Percentiles rank a stretch among this genome's conserved stretches.
phyloP scores from a whole-genome alignment of 176 grass and related monocot species.

The Juncus inflexus region DNA sequence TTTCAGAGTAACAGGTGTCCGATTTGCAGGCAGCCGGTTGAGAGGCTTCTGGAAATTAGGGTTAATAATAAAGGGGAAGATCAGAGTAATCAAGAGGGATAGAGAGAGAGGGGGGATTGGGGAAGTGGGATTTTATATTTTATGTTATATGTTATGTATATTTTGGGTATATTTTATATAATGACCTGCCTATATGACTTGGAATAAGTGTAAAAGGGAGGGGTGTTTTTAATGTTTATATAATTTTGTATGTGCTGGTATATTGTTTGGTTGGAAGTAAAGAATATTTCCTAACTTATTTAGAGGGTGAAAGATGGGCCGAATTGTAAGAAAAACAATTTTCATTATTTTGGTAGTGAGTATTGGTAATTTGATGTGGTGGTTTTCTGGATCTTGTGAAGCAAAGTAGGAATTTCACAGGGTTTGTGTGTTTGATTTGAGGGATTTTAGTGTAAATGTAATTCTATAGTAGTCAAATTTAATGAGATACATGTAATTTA shows the following conservation, averaged over 20 bases:
- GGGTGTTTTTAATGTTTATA: constrained; percentile 30
- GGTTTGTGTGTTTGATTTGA: no score
- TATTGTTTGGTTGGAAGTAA: no score
- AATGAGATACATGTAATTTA: no score
- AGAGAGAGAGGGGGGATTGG: background rate
- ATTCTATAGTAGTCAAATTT: no score
- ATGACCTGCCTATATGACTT: constrained; percentile 24
- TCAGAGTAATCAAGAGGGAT: constrained; percentile 40
- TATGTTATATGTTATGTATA: constrained; percentile 7
- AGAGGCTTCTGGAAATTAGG: constrained; percentile 85
- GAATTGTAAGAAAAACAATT: no score
- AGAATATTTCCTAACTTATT: no score
- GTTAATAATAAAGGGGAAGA: constrained; percentile 78
- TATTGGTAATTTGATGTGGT: no score
- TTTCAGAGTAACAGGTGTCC: constrained; percentile 87
- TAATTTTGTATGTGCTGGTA: constrained; percentile 35
- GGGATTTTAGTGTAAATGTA: no score
- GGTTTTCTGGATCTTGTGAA: no score
- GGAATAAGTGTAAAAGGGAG: constrained; percentile 30
- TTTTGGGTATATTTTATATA: constrained; percentile 28
- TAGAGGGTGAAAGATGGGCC: no score
- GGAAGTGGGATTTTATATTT: constrained; percentile 4
- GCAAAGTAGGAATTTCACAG: no score
- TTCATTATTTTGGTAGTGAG: no score
- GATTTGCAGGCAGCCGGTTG: constrained; percentile 89